Evolutionary conservation across 805 yeast species (phyloP).

Genomic region (Brettanomyces custersianus): DNA sequence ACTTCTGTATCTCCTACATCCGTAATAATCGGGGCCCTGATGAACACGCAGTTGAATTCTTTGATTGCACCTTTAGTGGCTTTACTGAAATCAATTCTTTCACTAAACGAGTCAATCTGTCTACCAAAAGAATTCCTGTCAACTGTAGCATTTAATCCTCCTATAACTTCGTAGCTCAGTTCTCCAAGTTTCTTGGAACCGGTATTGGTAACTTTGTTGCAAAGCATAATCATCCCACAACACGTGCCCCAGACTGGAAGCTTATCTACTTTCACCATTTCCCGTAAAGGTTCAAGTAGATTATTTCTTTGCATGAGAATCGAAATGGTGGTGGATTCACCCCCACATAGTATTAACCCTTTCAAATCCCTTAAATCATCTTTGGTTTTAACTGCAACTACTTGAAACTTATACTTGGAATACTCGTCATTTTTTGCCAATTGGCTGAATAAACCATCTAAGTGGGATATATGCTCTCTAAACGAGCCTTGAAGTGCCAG

Average conservation of each 20-base stretch:
- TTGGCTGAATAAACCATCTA: constrained; percentile 27
- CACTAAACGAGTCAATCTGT: constrained; percentile 58
- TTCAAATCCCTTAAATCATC: constrained; percentile 42
- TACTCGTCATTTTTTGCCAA: constrained; percentile 23
- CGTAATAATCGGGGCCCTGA: constrained; percentile 65
- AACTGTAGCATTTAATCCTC: constrained; percentile 57
- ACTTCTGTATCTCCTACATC: constrained; percentile 27
- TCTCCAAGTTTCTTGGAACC: constrained; percentile 32
- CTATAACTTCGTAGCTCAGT: constrained; percentile 37
- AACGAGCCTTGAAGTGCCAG: constrained; percentile 78
- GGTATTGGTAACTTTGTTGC: constrained; percentile 44
- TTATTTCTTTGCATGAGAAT: constrained; percentile 59
- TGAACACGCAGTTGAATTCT: constrained; percentile 45
- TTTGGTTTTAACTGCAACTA: constrained; percentile 42
- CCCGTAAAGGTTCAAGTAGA: constrained; percentile 43
- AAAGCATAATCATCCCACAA: constrained; percentile 68
- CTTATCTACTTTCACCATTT: constrained; percentile 39
- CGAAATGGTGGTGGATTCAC: constrained; percentile 64
- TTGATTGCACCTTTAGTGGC: constrained; percentile 5
- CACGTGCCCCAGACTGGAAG: constrained; percentile 77
- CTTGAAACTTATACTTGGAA: constrained; percentile 21
- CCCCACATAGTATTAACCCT: constrained; percentile 62
- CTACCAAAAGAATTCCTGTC: constrained; percentile 73
- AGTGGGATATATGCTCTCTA: constrained; percentile 50
- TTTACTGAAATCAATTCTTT: constrained; percentile 30